Conservation (phyloP, 306 rosid species). For the Vigna reflexopilosa region DNA sequence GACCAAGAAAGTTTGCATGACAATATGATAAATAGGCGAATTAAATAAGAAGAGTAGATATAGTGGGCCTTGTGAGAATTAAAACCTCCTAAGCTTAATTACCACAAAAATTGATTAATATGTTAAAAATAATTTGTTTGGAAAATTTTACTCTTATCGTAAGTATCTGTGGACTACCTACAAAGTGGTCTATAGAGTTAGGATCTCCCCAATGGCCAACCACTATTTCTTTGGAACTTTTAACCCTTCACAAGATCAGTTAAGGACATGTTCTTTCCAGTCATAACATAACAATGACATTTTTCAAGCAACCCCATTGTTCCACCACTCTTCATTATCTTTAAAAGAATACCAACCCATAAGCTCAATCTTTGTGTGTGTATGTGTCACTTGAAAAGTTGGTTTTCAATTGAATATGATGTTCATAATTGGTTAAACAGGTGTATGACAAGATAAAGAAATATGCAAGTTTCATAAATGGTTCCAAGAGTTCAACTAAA, state of each 20-base stretch:
- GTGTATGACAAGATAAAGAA: not conserved
- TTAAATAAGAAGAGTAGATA: no score
- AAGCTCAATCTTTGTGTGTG: not conserved
- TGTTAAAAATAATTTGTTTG: not conserved
- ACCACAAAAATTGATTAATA: slow-evolving; percentile 10
- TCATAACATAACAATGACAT: slow-evolving; percentile 20
- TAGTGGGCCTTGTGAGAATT: slow-evolving; percentile 43
- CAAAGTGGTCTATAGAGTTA: slow-evolving; percentile 43
- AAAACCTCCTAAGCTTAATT: slow-evolving; percentile 18
- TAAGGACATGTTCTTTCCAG: slow-evolving; percentile 49
- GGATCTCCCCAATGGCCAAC: slow-evolving; percentile 36
- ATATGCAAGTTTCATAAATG: not conserved
- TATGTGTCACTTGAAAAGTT: slow-evolving; percentile 21
- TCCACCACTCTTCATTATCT: slow-evolving; percentile 25
- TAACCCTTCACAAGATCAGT: slow-evolving; percentile 39
- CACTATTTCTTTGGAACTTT: slow-evolving; percentile 43
- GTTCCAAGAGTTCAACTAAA: no score
- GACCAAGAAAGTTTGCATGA: no score
- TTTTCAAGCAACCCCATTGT: slow-evolving; percentile 38
- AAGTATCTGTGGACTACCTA: slow-evolving; percentile 42
- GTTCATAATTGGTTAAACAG: not conserved
- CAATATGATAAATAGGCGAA: no score
- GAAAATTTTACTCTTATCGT: slow-evolving; percentile 29
- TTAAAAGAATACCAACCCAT: slow-evolving; percentile 42
- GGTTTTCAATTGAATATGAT: slow-evolving; percentile 5